Base-by-base conservation (phyloP, 2,329 filamentous ascomycete species). In the Aspergillus luchuensis region DNA sequence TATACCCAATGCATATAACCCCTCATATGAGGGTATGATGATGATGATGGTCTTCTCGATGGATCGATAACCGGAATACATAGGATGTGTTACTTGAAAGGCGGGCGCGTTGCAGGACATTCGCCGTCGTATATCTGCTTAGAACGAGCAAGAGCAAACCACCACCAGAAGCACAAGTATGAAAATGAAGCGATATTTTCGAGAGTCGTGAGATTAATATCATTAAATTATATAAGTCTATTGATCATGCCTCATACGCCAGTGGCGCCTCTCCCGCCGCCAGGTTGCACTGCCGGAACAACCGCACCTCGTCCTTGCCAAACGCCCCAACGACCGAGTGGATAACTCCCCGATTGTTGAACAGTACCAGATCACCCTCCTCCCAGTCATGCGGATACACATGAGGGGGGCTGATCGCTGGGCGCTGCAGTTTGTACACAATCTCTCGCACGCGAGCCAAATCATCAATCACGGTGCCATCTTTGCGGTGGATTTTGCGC, bases 271-370 rank as follows among this genome's bases (percentile, higher is more conserved):
- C 68, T 19, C 66, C 71, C 10, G 68, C 71, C n/a, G 90, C 89
- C 74, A 92, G 81, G 72, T 93, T 92, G 76, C 90, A 93, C 79
- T 93, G 90, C 63, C 90, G 79, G 71, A 93, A 92, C 61, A 93
- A 73, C 48, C 90, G 78, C 33, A 92, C 86, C 78, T 92, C 89
- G n/a, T 89, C 84, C 52, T 88, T 84, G 7, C 83, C 82, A 74
- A 93, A 92, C 1, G 88, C 87, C 1, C 90, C 90, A 0, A 91
- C 89, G 1, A 93, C 90, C 3, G 85, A 88, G 74, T 94, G 90
- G 58, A 92, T 72, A 15, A 91, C 81, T 1, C 90, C 90, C 8
- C 89, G 85, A 71, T 93, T 93, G 74, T 93, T 89, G 76, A 93
- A 93, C 25, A 93, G 78, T 0, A 91, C 90, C 59, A 91, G 76